A percentile compares a stretch with the other conserved stretches of the same genome.
Evolutionary conservation across 192 early-diverging fungal species (phyloP).

Genomic region (Geranomyces variabilis): DNA sequence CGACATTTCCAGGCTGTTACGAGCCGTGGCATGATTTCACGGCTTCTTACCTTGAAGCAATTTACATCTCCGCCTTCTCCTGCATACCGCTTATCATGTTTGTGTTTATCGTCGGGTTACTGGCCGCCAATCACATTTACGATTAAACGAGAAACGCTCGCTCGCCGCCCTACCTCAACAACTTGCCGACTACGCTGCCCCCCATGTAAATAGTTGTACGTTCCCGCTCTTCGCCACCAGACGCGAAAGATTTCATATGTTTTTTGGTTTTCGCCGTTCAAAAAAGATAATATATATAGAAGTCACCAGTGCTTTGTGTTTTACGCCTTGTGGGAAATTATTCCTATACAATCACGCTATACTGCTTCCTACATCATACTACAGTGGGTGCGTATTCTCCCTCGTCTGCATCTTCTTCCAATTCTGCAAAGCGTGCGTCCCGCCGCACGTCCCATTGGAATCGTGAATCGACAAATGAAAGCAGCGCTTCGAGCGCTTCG

Average conservation of each 20-base stretch:
- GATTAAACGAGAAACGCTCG: constrained; percentile 7
- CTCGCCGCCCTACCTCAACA: too few relatives aligned
- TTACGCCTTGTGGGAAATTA: too few relatives aligned
- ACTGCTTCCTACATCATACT: constrained; percentile 12
- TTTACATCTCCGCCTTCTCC: constrained; percentile 33
- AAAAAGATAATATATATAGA: too few relatives aligned
- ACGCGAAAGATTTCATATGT: too few relatives aligned
- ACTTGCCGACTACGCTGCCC: too few relatives aligned
- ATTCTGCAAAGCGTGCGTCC: constrained; percentile 56
- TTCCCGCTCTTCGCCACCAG: too few relatives aligned
- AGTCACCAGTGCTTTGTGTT: too few relatives aligned
- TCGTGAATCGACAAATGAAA: constrained; percentile 52
- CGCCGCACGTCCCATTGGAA: constrained; percentile 70
- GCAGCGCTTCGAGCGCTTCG: constrained; percentile 48
- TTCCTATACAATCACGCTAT: neutral
- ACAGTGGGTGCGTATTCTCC: constrained; percentile 47
- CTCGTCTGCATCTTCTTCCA: constrained; percentile 43
- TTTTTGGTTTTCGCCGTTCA: too few relatives aligned
- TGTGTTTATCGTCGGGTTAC: constrained; percentile 30
- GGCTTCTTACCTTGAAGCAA: constrained; percentile 1
- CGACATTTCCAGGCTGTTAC: constrained; percentile 21
- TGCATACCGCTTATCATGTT: constrained; percentile 24
- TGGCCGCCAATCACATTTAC: constrained; percentile 37
- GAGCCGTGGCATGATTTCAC: constrained; percentile 11
- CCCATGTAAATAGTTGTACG: too few relatives aligned